These are phyloP conservation scores for Alternaria sp. DNA, from an alignment of 2,329 filamentous ascomycete genomes.

Conservation along the genomic window DNA sequence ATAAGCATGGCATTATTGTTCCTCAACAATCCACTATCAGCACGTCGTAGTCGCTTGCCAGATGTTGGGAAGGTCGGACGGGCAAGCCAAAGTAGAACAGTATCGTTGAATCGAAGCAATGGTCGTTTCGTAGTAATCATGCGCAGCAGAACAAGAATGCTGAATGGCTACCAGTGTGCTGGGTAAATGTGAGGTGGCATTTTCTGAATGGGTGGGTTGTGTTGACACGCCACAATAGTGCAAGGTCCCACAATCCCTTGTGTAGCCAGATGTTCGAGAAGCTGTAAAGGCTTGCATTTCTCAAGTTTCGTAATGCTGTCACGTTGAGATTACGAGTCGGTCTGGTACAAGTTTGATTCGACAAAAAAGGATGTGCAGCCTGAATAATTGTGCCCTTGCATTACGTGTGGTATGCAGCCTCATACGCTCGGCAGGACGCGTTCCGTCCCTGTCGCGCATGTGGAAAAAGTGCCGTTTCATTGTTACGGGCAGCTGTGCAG, in stretches of 20 bases:
- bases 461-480: background rate
- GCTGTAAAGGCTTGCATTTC: background rate
- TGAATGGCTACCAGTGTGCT: conserved; percentile 6
- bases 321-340: conserved; percentile 4
- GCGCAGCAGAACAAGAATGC: conserved; percentile 3
- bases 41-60: conserved; percentile 6
- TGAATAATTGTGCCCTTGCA: conserved; percentile 3
- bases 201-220: conserved; percentile 19
- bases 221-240: conserved; percentile 20
- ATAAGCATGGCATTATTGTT: background rate
- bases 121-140: conserved; percentile 13
- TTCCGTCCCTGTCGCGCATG: background rate
- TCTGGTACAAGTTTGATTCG: background rate
- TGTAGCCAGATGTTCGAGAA: conserved; percentile 18
- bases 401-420: background rate
- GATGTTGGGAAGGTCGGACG: conserved; percentile 9
- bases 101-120: conserved; percentile 8
- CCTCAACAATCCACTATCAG: conserved; percentile 2
- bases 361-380: background rate
- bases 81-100: conserved; percentile 4
- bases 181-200: conserved; percentile 13
- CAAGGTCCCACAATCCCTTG: conserved; percentile 23
- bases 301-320: background rate
- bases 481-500: background rate
- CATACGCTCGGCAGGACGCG: background rate